Evolutionary conservation across 805 yeast species (phyloP), one percentile per base, ranked within the genome.

Genomic region (Pichia pseudocactophila): DNA sequence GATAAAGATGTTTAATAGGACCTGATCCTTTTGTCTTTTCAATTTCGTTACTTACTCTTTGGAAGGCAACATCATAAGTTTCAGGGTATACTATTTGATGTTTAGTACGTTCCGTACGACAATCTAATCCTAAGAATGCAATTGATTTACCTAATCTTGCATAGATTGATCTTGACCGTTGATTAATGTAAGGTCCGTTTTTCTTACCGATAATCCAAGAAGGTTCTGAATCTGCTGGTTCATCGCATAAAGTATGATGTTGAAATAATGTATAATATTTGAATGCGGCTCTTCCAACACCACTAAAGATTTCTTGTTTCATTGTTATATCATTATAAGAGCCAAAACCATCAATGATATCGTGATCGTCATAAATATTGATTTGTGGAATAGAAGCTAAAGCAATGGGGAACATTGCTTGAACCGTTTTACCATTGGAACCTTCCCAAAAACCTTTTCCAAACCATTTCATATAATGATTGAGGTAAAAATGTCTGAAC

Each of bases 281-380:
- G 67, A 76, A 86, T 2, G 97, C 96, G 11, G 75, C 63, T 46
- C 72, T 71, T 9, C 97, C 97, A 27, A 90, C 72, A 11, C 80
- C 75, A 43, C 62, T 58, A 58, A 90, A 85, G 8, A 85, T 73
- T 1, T 76, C 78, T 32, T 78, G 74, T 3, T 54, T 53, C 96
- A 87, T 88, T 28, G 95, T 85, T 1, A 61, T 43, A 50, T 87
- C 83, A 38, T 71, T 69, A 60, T 90, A 90, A 0, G 96, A 84
- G 2, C 97, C 98, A 63, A 78, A 90, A 2, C 97, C 98, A 58
- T 90, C 98, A 51, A 92, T 89, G 40, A 90, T 85, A 60, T 92
- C 97, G 63, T 90, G 98, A 60, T 90, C 98, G 61, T 90, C 98
- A 63, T 68, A 89, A 27, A 90, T 76, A 60, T 89, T 90, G 42